Conservation (phyloP, 140 eudicot genomes). For the Flaveria floridana region DNA sequence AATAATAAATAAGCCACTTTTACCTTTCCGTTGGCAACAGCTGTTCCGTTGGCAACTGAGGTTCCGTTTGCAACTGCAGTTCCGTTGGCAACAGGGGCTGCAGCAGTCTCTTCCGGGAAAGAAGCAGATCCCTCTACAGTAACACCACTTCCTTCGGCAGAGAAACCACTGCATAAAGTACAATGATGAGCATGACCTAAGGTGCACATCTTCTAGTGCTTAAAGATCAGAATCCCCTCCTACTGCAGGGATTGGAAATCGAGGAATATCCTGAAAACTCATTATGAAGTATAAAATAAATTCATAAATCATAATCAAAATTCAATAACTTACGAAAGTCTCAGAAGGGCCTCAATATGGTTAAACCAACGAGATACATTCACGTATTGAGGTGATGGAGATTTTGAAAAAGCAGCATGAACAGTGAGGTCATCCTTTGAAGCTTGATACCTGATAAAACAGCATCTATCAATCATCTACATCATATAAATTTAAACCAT, state of each 20-base stretch:
- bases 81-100: conserved; percentile 70
- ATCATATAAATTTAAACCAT: neutral
- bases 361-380: conserved; percentile 83
- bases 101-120: conserved; percentile 52
- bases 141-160: conserved; percentile 87
- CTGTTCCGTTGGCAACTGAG: conserved; percentile 10
- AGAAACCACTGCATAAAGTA: conserved; percentile 59
- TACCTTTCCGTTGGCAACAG: conserved; percentile 63
- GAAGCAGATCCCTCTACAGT: conserved; percentile 71
- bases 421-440: conserved; percentile 90
- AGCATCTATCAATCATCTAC: neutral
- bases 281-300: neutral
- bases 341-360: conserved; percentile 84
- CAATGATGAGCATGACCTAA: neutral
- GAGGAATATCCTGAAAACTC: neutral
- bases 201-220: neutral
- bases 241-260: no score
- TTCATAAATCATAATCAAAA: neutral
- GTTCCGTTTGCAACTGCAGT: conserved; percentile 48
- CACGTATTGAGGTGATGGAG: conserved; percentile 66
- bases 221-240: no score
- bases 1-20: neutral
- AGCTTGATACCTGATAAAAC: conserved; percentile 70
- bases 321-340: conserved; percentile 64
- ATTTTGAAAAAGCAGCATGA: conserved; percentile 55